These are phyloP conservation scores for Fusarium sambucinum DNA, from an alignment of 2,329 filamentous ascomycete genomes.

Conservation along the genomic window DNA sequence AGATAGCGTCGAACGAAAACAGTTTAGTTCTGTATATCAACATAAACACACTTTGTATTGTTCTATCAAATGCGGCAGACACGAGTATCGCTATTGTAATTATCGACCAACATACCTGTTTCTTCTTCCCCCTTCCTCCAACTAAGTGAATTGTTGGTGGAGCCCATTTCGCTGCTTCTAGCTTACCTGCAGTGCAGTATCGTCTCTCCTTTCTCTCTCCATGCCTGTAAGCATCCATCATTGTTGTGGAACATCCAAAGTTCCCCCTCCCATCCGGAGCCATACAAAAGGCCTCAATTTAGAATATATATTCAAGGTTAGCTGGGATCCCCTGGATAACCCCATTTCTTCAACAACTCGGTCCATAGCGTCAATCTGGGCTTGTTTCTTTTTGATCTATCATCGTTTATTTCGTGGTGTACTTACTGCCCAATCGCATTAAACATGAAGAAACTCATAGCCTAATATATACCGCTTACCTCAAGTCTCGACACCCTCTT, in stretches of 20 bases:
- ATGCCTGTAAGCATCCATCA: not conserved
- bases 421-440: not conserved
- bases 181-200: not conserved
- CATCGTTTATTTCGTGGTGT: not conserved
- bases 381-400: not conserved
- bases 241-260: constrained; percentile 1
- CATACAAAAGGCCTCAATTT: not conserved
- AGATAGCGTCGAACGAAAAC: not conserved
- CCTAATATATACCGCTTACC: not conserved
- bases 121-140: not conserved
- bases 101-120: not conserved
- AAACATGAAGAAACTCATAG: not conserved
- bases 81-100: not conserved
- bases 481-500: not conserved
- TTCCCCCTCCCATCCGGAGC: constrained; percentile 8
- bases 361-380: not conserved
- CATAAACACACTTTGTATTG: not conserved
- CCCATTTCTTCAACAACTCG: not conserved
- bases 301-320: not conserved
- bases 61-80: not conserved
- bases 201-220: not conserved
- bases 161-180: not conserved
- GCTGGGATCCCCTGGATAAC: constrained; percentile 7
- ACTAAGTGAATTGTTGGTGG: not conserved
- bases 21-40: constrained; percentile 5